Evolutionary conservation across 2,329 filamentous ascomycete genomes (phyloP).

Genomic region (Lasiodiplodia sp.): DNA sequence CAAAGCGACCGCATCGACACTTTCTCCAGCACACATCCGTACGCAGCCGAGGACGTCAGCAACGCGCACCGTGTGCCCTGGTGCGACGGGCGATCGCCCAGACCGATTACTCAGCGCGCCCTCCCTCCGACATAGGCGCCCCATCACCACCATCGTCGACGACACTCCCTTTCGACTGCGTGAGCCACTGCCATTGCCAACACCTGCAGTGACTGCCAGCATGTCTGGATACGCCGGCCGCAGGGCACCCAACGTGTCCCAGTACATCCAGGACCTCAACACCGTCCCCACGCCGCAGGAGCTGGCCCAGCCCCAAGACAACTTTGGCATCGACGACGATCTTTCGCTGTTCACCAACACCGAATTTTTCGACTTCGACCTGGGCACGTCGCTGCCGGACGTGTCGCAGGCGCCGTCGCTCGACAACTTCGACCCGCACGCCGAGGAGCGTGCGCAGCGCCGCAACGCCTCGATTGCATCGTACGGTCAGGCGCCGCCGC

Average conservation of each 20-base stretch:
- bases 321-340: constrained; percentile 52
- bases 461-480: constrained; percentile 31
- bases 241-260: constrained; percentile 84
- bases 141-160: constrained; percentile 15
- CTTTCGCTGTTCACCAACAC: constrained; percentile 65
- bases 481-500: constrained; percentile 28
- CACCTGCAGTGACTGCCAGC: constrained; percentile 52
- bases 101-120: constrained; percentile 29
- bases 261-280: constrained; percentile 88
- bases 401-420: constrained; percentile 32
- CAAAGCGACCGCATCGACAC: constrained; percentile 12
- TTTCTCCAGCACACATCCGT: neutral
- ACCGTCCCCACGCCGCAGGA: constrained; percentile 60
- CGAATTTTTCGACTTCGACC: constrained; percentile 74
- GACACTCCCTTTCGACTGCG: constrained; percentile 25
- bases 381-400: constrained; percentile 36
- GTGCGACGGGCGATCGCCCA: constrained; percentile 22
- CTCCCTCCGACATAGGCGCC: constrained; percentile 24
- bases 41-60: constrained; percentile 1
- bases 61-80: neutral
- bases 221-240: constrained; percentile 82
- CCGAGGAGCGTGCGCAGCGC: constrained; percentile 35
- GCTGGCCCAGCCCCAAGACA: constrained; percentile 35
- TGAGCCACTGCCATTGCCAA: constrained; percentile 10
- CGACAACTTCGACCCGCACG: constrained; percentile 41